A percentile compares a stretch with the other conserved stretches of the same genome.
phyloP scores from a whole-genome alignment of 2,329 filamentous ascomycete species.

The Ceratocystis colombiana region DNA sequence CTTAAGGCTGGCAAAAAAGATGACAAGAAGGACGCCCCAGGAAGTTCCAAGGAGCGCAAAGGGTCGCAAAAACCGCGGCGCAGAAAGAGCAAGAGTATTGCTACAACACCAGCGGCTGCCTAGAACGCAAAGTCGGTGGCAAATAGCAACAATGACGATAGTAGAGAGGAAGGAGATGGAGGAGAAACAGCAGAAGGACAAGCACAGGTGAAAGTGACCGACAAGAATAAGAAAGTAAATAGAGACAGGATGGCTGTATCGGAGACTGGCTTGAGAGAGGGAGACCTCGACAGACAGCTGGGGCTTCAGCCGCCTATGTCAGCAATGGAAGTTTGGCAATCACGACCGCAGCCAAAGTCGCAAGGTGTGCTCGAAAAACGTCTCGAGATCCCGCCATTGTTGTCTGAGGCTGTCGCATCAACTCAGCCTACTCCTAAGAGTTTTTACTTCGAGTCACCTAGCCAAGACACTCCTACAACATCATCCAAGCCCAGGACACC shows the following conservation, averaged over 20 bases:
- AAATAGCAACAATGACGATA: conserved; percentile 6
- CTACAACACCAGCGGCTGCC: conserved; percentile 18
- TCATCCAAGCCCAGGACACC: background rate
- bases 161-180: background rate
- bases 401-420: background rate
- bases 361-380: background rate
- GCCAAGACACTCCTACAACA: background rate
- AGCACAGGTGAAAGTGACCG: background rate
- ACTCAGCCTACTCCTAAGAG: background rate
- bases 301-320: background rate
- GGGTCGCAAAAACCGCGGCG: conserved; percentile 33
- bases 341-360: background rate
- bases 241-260: background rate
- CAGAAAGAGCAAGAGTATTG: conserved; percentile 34
- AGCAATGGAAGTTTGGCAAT: background rate
- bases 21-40: conserved; percentile 19
- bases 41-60: conserved; percentile 33
- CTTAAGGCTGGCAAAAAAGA: background rate
- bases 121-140: conserved; percentile 8
- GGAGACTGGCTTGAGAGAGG: background rate
- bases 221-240: background rate
- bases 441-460: background rate
- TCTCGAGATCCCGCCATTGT: background rate
- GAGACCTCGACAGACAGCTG: background rate
- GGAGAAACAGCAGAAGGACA: background rate